Conservation (phyloP, 768 basidiomycete genomes). For the Pisolithus albus region DNA sequence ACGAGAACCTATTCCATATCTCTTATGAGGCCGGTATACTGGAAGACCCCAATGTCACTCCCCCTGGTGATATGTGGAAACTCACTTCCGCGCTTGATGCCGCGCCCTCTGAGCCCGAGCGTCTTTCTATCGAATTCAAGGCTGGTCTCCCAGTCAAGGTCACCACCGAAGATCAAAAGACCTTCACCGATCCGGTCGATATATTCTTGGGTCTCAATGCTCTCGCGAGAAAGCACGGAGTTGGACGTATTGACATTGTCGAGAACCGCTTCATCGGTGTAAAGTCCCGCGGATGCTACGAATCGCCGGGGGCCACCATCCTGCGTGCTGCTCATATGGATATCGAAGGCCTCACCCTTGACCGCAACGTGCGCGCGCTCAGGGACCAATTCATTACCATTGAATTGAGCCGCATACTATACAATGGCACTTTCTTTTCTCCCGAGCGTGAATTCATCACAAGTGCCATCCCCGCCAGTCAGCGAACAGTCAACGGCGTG, state of each 20-base stretch:
- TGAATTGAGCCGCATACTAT: constrained; percentile 83
- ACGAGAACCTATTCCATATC: constrained; percentile 99
- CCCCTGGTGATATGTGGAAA: constrained; percentile 99
- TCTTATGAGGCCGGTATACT: constrained; percentile 99
- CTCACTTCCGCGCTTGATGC: constrained; percentile 78
- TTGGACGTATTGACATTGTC: constrained; percentile 97
- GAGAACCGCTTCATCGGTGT: constrained; percentile 99
- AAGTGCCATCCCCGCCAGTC: constrained; percentile 85
- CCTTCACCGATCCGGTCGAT: constrained; percentile 87
- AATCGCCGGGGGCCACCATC: constrained; percentile 94
- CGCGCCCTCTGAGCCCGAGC: constrained; percentile 74
- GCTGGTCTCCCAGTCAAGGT: constrained; percentile 85
- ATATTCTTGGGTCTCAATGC: constrained; percentile 90
- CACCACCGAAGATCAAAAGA: constrained; percentile 43
- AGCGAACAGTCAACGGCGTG: constrained; percentile 92
- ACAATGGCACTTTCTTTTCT: constrained; percentile 99
- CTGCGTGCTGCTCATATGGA: constrained; percentile 94
- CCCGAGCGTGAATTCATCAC: constrained; percentile 96
- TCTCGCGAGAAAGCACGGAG: constrained; percentile 89
- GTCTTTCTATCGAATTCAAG: constrained; percentile 79
- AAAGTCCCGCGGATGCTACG: constrained; percentile 99
- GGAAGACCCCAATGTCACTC: constrained; percentile 92
- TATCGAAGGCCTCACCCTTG: constrained; percentile 94
- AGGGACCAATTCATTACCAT: constrained; percentile 94
- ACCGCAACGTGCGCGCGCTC: constrained; percentile 91